phyloP scores from a whole-genome alignment of 1,139 yeast genomes.

The Saccharomyces hybrid region DNA sequence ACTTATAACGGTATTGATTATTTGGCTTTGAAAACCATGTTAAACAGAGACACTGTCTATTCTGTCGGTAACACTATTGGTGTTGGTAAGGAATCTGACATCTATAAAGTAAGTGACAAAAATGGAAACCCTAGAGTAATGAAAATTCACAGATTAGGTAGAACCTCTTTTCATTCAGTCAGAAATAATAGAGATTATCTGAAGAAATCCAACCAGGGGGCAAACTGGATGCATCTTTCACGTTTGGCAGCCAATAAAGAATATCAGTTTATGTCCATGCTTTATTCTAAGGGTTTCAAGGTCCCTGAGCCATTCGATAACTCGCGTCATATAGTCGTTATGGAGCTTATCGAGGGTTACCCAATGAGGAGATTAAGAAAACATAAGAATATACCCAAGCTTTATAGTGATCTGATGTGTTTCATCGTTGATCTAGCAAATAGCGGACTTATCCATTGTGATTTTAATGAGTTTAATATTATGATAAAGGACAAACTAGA shows the following conservation, averaged over 20 bases:
- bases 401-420: slow-evolving; percentile 79
- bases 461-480: slow-evolving; percentile 92
- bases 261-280: slow-evolving; percentile 73
- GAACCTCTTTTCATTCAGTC: slow-evolving; percentile 87
- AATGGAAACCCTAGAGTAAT: slow-evolving; percentile 61
- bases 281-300: slow-evolving; percentile 65
- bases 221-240: slow-evolving; percentile 88
- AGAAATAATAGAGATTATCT: slow-evolving; percentile 91
- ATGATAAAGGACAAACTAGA: slow-evolving; percentile 64
- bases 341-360: slow-evolving; percentile 84
- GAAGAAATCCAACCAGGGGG: slow-evolving; percentile 45
- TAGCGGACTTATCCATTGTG: slow-evolving; percentile 92
- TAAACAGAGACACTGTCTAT: slow-evolving; percentile 62
- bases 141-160: slow-evolving; percentile 87
- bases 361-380: slow-evolving; percentile 79
- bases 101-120: slow-evolving; percentile 73
- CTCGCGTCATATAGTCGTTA: slow-evolving; percentile 84
- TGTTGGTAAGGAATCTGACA: slow-evolving; percentile 96
- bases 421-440: slow-evolving; percentile 79
- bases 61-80: slow-evolving; percentile 88
- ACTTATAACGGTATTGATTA: slow-evolving; percentile 89
- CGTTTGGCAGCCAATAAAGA: slow-evolving; percentile 89
- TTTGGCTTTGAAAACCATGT: slow-evolving; percentile 76
- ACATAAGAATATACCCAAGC: slow-evolving; percentile 57
- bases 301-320: slow-evolving; percentile 88